Evolutionary conservation across 2,329 filamentous ascomycete genomes (phyloP), one percentile per base, ranked within the genome.

Genomic region (Knufia fluminis): DNA sequence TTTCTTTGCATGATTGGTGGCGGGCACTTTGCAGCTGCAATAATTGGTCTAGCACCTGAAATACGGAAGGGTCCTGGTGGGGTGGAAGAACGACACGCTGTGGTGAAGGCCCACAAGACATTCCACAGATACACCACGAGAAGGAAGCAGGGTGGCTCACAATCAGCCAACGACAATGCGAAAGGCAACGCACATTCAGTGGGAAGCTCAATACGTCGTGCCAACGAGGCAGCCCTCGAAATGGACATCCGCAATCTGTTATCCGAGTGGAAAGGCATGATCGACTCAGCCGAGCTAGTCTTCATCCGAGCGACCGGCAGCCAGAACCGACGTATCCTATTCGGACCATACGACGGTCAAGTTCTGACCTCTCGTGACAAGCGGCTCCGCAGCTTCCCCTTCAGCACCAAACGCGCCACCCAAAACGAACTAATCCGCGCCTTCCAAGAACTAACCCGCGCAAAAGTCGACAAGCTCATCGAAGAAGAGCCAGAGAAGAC

Each of bases 1-100:
- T 97, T 98, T 63, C 77, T 98, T 42, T 97, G 90, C 68, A 98
- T 98, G 92, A 94, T 98, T 45, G 92, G 92, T 20, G 92, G 92
- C 52, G 92, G 92, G 0, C 92, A 98, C 65, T 98, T 98, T 63
- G 92, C 92, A 0, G 92, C 86, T 45, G 97, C 97, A 90, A 75
- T 97, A 9, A 86, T 98, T 9, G 89, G 89, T 0, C 75, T 97
- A 3, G 81, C 87, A 0, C 90, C 92, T 0, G 86, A 89, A 54
- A 73, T 85, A 47, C 78, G 80, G 32, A 91, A 86, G 63, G 79
- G 80, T 46, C 73, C 78, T 10, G 71, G 76, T 14, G 85, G 85
- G 0, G 75, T 84, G 1, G 78, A 94, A 62, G 89, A 94, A 57
- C 78, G 87, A 47, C 86, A 94, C 61, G 88, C 91, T 4, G 85